Conservation (phyloP, 2,329 filamentous ascomycete species). For the Colletotrichum echinochloae region DNA sequence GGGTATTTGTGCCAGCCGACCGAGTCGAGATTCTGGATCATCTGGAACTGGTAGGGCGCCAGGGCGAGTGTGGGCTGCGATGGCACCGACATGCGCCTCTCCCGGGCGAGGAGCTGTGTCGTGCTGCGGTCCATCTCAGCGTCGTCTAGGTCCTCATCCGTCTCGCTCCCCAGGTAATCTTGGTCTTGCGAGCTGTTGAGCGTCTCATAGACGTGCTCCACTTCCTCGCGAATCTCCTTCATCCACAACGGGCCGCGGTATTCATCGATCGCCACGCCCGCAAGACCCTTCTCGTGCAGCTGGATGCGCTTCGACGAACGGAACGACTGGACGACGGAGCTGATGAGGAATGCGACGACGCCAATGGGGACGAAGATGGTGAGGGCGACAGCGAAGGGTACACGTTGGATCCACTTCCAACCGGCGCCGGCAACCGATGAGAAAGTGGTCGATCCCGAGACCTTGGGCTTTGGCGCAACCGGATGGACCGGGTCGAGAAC, state of each 20-base stretch:
- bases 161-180: slow-evolving; percentile 74
- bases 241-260: slow-evolving; percentile 81
- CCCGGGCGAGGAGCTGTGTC: slow-evolving; percentile 54
- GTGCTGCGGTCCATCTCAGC: slow-evolving; percentile 52
- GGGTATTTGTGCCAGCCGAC: slow-evolving; percentile 74
- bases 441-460: slow-evolving; percentile 45
- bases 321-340: slow-evolving; percentile 81
- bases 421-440: slow-evolving; percentile 49
- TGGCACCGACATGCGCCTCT: slow-evolving; percentile 56
- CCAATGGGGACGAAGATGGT: slow-evolving; percentile 80
- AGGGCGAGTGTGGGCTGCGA: slow-evolving; percentile 80
- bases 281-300: slow-evolving; percentile 78
- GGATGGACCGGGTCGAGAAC: slow-evolving; percentile 78
- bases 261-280: slow-evolving; percentile 73
- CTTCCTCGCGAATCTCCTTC: slow-evolving; percentile 78
- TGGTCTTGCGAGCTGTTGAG: slow-evolving; percentile 76
- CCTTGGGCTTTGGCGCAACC: slow-evolving; percentile 60
- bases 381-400: slow-evolving; percentile 75
- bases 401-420: slow-evolving; percentile 57
- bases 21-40: slow-evolving; percentile 82
- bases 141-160: slow-evolving; percentile 59
- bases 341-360: slow-evolving; percentile 77
- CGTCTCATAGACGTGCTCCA: slow-evolving; percentile 82
- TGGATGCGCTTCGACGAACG: slow-evolving; percentile 80
- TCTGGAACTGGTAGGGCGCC: slow-evolving; percentile 83